These are phyloP conservation scores for Tolypocladium tropicale DNA, from an alignment of 2,329 filamentous ascomycete genomes.

Conservation along the genomic window DNA sequence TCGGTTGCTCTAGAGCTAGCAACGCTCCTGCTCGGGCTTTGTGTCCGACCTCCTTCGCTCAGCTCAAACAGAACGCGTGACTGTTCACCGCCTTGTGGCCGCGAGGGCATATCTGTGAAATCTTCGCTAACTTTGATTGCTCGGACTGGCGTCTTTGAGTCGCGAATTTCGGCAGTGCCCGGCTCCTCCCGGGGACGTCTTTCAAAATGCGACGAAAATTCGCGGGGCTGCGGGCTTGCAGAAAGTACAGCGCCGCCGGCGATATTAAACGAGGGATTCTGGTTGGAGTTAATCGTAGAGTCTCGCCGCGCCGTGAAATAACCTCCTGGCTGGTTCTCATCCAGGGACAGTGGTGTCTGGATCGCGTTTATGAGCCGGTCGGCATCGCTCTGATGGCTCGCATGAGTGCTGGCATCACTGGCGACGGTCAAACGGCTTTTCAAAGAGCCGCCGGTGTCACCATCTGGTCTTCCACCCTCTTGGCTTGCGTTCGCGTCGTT, in stretches of 20 bases:
- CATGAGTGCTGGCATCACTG: conserved; percentile 28
- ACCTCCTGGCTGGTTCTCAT: conserved; percentile 22
- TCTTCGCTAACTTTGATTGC: conserved; percentile 40
- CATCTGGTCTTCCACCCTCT: conserved; percentile 5
- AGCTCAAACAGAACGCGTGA: conserved; percentile 31
- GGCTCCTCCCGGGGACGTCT: conserved; percentile 10
- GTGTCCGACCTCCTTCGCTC: conserved; percentile 4
- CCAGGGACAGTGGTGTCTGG: conserved; percentile 43
- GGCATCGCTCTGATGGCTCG: conserved; percentile 49
- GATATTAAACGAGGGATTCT: conserved; percentile 2
- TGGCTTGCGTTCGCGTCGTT: conserved; percentile 11
- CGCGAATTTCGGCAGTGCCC: conserved; percentile 28
- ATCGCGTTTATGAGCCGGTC: conserved; percentile 65
- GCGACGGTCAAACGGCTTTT: conserved; percentile 23
- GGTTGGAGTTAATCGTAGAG: conserved; percentile 8
- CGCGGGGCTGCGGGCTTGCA: conserved; percentile 5
- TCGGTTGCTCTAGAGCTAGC: conserved; percentile 12
- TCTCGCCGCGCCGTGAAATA: conserved; percentile 10
- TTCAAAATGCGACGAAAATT: neutral
- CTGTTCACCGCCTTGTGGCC: conserved; percentile 17
- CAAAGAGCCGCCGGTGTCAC: conserved; percentile 9
- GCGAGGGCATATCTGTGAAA: conserved; percentile 21
- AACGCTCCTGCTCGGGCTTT: conserved; percentile 12
- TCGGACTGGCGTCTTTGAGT: conserved; percentile 33
- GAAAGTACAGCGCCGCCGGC: conserved; percentile 5